Evolutionary conservation across 208 protist genomes (phyloP), one percentile per base, ranked within the genome.

Genomic region (Endotrypanum monterogeii): DNA sequence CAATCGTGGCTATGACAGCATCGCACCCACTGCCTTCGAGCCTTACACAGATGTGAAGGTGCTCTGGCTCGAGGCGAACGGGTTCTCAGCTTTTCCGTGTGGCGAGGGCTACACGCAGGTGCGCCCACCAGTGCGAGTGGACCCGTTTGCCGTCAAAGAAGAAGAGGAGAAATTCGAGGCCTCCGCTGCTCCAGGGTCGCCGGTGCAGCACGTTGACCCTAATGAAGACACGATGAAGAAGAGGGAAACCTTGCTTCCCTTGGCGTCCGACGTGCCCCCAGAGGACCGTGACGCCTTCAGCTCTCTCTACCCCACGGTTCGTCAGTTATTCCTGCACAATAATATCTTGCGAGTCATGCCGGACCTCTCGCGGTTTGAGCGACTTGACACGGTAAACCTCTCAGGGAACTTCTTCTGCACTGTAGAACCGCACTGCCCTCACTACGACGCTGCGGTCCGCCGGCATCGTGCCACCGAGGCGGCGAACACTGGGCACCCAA

Each of bases 61-160:
- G 16, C 83, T 99, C 30, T 99, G 96, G 96, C 78, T 99, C 28
- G 94, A 99, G 76, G 88, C 95, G 0, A 99, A 99, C 65, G 91
- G 78, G 32, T 65, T 99, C 18, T 73, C 72, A 0, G 39, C 54
- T 23, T 81, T 98, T 76, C 77, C 82, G 37, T 93, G 90, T 39
- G 92, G 92, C 11, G 76, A 63, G 5, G 66, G 75, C 50, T 89
- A 80, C 52, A 63, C 85, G 23, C 86, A 88, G 70, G 79, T 79
- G 51, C 68, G 71, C 46, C 83, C 80, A n/a, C 85, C 84, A 5
- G 50, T 70, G 30, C 76, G 71, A n/a, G 41, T 63, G 28, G 79
- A 87, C 41, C 78, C 83, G 14, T 83, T 83, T 52, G 79, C 30
- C 3, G 52, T 61, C 2, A 71, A 71, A 1, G 0, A 57, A n/a